These are phyloP conservation scores for Phaeosphaeria sp. DNA, from an alignment of 2,329 filamentous ascomycete species.

Conservation along the genomic window DNA sequence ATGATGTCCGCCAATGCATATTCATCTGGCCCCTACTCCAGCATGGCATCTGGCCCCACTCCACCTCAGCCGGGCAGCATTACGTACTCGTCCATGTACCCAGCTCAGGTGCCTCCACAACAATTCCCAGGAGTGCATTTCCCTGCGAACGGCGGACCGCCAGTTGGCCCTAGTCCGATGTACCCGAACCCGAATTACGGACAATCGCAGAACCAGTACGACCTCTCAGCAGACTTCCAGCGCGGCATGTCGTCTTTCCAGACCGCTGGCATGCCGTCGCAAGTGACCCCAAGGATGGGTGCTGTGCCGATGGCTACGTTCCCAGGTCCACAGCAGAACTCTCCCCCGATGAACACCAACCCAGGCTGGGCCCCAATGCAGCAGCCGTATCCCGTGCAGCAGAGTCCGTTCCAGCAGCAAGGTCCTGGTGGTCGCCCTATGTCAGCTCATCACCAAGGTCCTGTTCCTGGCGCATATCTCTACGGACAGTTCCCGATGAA, in stretches of 20 bases:
- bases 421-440: constrained; percentile 40
- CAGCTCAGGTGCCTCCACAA: constrained; percentile 25
- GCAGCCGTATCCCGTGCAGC: constrained; percentile 37
- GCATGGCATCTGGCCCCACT: not conserved
- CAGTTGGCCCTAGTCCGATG: constrained; percentile 12
- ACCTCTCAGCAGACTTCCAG: constrained; percentile 55
- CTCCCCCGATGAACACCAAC: constrained; percentile 37
- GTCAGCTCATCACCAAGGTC: constrained; percentile 45
- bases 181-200: constrained; percentile 40
- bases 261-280: constrained; percentile 38
- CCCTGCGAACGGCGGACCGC: constrained; percentile 3
- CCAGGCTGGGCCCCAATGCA: constrained; percentile 43
- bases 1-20: constrained; percentile 48
- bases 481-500: constrained; percentile 79
- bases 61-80: not conserved
- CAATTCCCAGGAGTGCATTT: constrained; percentile 44
- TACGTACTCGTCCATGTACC: not conserved
- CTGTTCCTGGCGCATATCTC: constrained; percentile 64
- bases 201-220: constrained; percentile 48
- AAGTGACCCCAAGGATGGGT: constrained; percentile 49
- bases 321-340: constrained; percentile 40
- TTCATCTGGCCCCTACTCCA: not conserved
- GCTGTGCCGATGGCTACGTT: constrained; percentile 43
- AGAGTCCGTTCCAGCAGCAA: constrained; percentile 33
- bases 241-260: constrained; percentile 57